Evolutionary conservation across 106 monocot species (phyloP).

Genomic region (Dioscorea alata): DNA sequence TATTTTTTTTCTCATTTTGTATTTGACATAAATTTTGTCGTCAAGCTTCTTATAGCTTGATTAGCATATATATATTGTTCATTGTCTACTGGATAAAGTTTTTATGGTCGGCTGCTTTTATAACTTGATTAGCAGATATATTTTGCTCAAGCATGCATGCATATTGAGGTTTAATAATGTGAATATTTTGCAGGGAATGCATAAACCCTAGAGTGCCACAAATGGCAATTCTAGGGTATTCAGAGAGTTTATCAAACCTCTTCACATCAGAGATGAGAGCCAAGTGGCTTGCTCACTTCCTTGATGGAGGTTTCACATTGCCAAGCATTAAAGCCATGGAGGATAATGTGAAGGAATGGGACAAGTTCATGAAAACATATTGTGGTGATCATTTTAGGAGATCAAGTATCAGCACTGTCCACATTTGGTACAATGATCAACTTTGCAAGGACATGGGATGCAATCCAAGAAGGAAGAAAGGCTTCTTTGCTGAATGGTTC

Average conservation of each 20-base stretch:
- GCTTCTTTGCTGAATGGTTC: constrained; percentile 51
- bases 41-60: no score
- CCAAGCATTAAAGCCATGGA: constrained; percentile 59
- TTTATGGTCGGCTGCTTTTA: no score
- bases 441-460: constrained; percentile 67
- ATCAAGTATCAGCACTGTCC: constrained; percentile 24
- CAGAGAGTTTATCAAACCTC: constrained; percentile 43
- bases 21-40: neutral
- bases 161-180: no score
- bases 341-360: constrained; percentile 37
- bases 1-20: neutral
- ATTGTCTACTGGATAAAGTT: no score
- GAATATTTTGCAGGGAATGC: constrained; percentile 38
- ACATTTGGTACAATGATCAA: constrained; percentile 66
- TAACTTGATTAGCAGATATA: no score
- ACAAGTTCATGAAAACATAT: constrained; percentile 34
- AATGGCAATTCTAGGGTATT: constrained; percentile 63
- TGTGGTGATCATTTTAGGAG: constrained; percentile 15
- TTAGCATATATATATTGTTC: no score
- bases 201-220: constrained; percentile 73
- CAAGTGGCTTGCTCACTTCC: constrained; percentile 55
- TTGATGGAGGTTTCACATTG: constrained; percentile 45
- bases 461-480: constrained; percentile 52
- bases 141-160: no score
- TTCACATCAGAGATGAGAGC: constrained; percentile 53